These are phyloP conservation scores for Eragrostis tef DNA, from an alignment of 202 grass and related monocot species.

Conservation along the genomic window DNA sequence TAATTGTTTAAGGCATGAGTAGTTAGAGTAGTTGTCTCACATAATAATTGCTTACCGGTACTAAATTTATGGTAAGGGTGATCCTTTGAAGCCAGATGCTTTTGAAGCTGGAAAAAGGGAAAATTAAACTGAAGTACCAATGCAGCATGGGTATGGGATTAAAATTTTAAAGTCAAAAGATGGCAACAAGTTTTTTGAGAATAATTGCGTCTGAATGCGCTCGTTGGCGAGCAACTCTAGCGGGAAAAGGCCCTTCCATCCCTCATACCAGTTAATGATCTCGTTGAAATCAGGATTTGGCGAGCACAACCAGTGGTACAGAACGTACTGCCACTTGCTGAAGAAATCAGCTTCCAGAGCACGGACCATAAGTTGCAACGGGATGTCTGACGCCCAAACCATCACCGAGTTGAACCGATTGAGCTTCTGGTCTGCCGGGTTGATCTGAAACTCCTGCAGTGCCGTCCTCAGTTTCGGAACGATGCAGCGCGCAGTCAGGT, in stretches of 20 bases:
- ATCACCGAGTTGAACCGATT: constrained; percentile 79
- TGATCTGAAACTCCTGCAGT: constrained; percentile 74
- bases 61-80: constrained; percentile 97
- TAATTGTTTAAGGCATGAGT: constrained; percentile 2
- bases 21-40: constrained; percentile 10
- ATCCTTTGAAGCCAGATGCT: constrained; percentile 81
- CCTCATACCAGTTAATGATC: constrained; percentile 85
- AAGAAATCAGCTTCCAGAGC: constrained; percentile 84
- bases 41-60: constrained; percentile 63
- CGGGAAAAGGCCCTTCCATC: constrained; percentile 85
- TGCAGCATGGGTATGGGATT: not conserved
- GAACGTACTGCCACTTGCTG: constrained; percentile 72
- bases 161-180: too few relatives aligned
- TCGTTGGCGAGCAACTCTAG: constrained; percentile 85
- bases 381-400: constrained; percentile 68
- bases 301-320: constrained; percentile 75
- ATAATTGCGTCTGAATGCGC: constrained; percentile 48
- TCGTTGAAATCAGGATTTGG: constrained; percentile 88
- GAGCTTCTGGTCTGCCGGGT: constrained; percentile 69
- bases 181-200: too few relatives aligned
- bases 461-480: constrained; percentile 69
- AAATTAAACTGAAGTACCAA: constrained; percentile 27
- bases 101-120: constrained; percentile 68
- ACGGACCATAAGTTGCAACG: constrained; percentile 66
- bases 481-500: constrained; percentile 58